A percentile compares a stretch with the other conserved stretches of the same genome.
phyloP scores from a whole-genome alignment of 805 yeast genomes.

The Saturnispora diversa region DNA sequence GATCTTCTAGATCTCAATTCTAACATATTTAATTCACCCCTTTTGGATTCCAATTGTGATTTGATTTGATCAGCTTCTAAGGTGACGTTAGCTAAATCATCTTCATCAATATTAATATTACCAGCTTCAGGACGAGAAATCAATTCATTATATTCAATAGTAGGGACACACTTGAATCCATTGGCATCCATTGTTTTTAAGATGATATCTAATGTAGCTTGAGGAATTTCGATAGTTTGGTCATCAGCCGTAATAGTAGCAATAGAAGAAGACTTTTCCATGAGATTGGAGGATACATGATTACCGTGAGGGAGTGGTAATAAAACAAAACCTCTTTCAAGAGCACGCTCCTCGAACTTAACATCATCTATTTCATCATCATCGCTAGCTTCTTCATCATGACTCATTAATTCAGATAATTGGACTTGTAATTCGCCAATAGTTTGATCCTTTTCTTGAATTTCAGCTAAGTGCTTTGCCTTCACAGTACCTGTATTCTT shows the following conservation, averaged over 20 bases:
- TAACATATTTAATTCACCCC: conserved; percentile 11
- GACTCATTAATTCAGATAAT: too few species aligned
- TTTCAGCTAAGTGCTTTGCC: too few species aligned
- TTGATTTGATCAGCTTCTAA: conserved; percentile 13
- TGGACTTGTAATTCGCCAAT: neutral
- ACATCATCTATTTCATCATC: conserved; percentile 4
- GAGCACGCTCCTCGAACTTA: conserved; percentile 2
- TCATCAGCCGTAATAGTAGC: conserved; percentile 13
- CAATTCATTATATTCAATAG: conserved; percentile 19
- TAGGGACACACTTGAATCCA: conserved; percentile 24
- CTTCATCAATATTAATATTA: conserved; percentile 1
- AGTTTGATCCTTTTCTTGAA: neutral
- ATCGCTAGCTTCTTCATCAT: neutral
- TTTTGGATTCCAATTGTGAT: conserved; percentile 12
- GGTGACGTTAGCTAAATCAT: conserved; percentile 9
- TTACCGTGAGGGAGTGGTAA: conserved; percentile 1
- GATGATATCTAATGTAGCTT: conserved; percentile 26
- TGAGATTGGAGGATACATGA: neutral
- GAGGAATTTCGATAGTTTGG: conserved; percentile 2
- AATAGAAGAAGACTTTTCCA: conserved; percentile 5
- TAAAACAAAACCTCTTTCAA: conserved; percentile 6
- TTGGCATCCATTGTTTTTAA: conserved; percentile 15
- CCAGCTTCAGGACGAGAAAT: neutral
- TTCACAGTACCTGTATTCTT: neutral
- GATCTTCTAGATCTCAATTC: conserved; percentile 10